phyloP scores from a whole-genome alignment of 1,284 basidiomycete species.

The Mrakiaceae sp. region DNA sequence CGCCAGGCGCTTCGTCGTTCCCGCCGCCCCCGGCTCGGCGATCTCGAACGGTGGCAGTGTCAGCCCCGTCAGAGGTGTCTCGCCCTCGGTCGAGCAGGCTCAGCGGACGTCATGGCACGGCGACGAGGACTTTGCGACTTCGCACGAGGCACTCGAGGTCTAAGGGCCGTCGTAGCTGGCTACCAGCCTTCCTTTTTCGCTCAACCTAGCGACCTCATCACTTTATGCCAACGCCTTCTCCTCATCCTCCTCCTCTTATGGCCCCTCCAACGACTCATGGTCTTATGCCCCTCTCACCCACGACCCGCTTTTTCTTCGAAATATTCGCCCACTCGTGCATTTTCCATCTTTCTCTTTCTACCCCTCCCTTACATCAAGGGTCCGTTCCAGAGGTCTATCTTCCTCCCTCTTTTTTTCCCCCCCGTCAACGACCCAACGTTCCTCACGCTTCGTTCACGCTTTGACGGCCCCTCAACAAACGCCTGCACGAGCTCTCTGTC shows the following conservation, averaged over 20 bases:
- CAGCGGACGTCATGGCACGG: conserved; percentile 5
- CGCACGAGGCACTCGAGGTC: conserved; percentile 10
- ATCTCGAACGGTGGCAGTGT: not conserved
- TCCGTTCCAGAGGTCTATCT: too few relatives aligned
- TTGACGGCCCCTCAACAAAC: too few relatives aligned
- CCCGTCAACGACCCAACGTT: too few relatives aligned
- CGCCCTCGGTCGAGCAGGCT: not conserved
- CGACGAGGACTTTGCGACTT: conserved; percentile 10
- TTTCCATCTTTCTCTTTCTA: not conserved
- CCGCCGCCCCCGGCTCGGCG: conserved; percentile 1
- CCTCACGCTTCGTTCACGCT: too few relatives aligned
- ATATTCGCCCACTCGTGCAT: not conserved
- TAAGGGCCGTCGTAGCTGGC: not conserved
- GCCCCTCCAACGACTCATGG: not conserved
- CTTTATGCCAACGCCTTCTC: not conserved
- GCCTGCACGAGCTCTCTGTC: too few relatives aligned
- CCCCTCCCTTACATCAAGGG: not conserved
- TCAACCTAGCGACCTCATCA: not conserved
- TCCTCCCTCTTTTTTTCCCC: too few relatives aligned
- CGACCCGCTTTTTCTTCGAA: not conserved
- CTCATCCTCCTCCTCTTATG: not conserved
- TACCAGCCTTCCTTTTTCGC: not conserved
- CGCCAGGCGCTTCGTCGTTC: conserved; percentile 4
- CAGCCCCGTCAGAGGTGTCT: not conserved
- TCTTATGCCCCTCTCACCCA: not conserved